These are phyloP conservation scores for Adansonia gregorii DNA, from an alignment of 441 rosid genomes.

Conservation along the genomic window DNA sequence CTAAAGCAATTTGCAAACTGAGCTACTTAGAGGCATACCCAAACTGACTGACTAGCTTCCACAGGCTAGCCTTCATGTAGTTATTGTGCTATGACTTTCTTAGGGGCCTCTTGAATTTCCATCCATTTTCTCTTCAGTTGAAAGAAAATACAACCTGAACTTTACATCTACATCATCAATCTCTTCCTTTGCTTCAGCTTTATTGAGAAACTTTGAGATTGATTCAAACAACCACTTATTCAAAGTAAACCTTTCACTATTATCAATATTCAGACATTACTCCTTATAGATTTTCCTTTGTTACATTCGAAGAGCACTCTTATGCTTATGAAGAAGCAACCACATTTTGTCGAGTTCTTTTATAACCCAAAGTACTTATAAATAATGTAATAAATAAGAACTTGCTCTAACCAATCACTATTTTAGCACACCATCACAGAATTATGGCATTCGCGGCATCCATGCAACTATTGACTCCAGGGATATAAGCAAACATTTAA, in stretches of 20 bases:
- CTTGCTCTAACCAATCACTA: neutral
- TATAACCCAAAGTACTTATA: conserved; percentile 81
- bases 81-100: conserved; percentile 76
- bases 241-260: conserved; percentile 65
- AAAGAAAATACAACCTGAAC: conserved; percentile 88
- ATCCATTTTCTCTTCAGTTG: conserved; percentile 69
- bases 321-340: conserved; percentile 88
- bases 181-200: conserved; percentile 85
- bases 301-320: conserved; percentile 68
- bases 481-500: neutral
- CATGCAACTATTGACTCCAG: conserved; percentile 6
- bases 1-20: conserved; percentile 64
- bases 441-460: conserved; percentile 16
- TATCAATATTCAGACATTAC: conserved; percentile 73
- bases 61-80: conserved; percentile 83
- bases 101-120: conserved; percentile 86
- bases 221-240: conserved; percentile 81
- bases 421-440: neutral
- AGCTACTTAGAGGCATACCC: conserved; percentile 90
- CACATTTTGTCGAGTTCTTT: conserved; percentile 89
- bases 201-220: conserved; percentile 60
- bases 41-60: conserved; percentile 89
- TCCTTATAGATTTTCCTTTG: conserved; percentile 74
- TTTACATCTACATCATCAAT: conserved; percentile 91
- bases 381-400: neutral